Evolutionary conservation across 306 rosid genomes (phyloP), one percentile per base, ranked within the genome.

Genomic region (Potentilla sterilis): DNA sequence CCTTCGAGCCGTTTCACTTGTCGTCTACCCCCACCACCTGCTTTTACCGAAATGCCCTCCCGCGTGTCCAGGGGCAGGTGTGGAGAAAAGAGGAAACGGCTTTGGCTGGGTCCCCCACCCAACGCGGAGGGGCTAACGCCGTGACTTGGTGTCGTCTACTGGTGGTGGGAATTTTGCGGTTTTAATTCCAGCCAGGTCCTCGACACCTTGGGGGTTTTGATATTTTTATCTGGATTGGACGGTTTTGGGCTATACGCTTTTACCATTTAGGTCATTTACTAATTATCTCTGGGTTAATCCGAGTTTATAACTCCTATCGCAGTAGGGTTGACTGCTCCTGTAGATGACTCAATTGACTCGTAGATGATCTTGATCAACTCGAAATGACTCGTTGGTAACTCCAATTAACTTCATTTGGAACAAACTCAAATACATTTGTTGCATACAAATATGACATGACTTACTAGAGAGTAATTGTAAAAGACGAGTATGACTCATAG

Each of bases 41-140:
- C 3, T 37, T 32, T 78, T 63, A 82, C 82, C 14, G 2, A 47
- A 65, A 19, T 69, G 51, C 37, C 76, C 76, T 14, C 1, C 28
- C 12, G 11, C 2, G 5, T 62, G 65, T 59, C 61, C 41, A 6
- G 35, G 78, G 87, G 86, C 21, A 4, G 13, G 5, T 12, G 44
- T 3, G 47, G 15, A 12, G 28, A 28, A 28, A 28, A 28, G 8
- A 2, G 54, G 51, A 7, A n/a, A 51, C 72, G 62, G 71, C 5
- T 28, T 69, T 15, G 48, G 70, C 55, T 11, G 75, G 73, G 83
- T 51, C 48, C n/a, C n/a, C n/a, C n/a, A n/a, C 82, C 75, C 79
- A 76, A 90, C 94, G 96, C 96, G 96, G 43, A 87, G 59, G 55
- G 83, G 21, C 24, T 49, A 18, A 48, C 54, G 24, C 52, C 52